Percentiles rank a stretch among this genome's conserved stretches.
phyloP scores from a whole-genome alignment of 1,139 yeast species.

The Yamadazyma diospyri region DNA sequence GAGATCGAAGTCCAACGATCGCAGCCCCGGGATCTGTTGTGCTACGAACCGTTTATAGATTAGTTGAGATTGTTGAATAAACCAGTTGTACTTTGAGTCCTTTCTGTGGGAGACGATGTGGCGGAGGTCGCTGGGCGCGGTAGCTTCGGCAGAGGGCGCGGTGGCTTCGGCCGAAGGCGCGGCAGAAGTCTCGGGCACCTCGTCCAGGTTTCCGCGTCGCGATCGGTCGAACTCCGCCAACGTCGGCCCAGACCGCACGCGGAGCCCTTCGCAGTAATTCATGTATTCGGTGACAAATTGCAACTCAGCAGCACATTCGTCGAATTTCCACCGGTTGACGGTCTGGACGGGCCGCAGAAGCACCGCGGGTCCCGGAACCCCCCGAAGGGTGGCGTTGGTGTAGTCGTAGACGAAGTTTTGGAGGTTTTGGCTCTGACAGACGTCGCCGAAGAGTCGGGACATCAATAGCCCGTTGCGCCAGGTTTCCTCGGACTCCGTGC shows the following conservation, averaged over 20 bases:
- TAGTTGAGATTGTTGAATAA: constrained; percentile 11
- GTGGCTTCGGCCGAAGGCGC: background rate
- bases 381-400: constrained; percentile 19
- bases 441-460: constrained; percentile 41
- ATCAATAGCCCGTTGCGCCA: constrained; percentile 46
- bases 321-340: constrained; percentile 34
- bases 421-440: constrained; percentile 20
- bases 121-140: no score
- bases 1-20: constrained; percentile 2
- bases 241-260: no score
- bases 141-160: background rate
- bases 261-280: constrained; percentile 2
- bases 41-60: constrained; percentile 8
- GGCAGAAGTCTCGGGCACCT: background rate
- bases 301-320: constrained; percentile 29
- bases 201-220: background rate
- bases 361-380: constrained; percentile 17
- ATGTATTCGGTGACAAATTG: constrained; percentile 16
- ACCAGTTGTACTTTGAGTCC: constrained; percentile 8
- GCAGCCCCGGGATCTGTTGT: constrained; percentile 4
- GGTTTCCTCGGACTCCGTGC: constrained; percentile 28
- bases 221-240: background rate
- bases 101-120: no score
- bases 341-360: constrained; percentile 19
- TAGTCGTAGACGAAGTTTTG: constrained; percentile 28